Evolutionary conservation across 139 green algal species (phyloP), one percentile per base, ranked within the genome.

Genomic region (Chlamydomonas sp.): DNA sequence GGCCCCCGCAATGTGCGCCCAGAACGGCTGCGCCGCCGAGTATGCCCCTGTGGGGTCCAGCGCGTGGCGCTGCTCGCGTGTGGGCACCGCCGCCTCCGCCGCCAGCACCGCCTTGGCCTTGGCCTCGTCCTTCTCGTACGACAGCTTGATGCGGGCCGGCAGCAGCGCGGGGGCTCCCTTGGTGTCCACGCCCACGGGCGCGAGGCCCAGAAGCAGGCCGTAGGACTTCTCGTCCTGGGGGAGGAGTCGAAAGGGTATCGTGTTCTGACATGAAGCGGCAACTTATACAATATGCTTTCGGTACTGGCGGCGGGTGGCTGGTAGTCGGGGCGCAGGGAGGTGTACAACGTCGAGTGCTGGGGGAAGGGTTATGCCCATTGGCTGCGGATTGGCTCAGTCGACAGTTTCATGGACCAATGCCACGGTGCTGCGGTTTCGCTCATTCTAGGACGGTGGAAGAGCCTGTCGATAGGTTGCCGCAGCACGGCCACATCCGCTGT

Each of bases 91-190:
- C 12, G 59, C 71, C 78, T 94, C 91, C 5, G 74, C 79, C 4
- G 88, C 77, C 31, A 85, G 89, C 2, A 82, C 79, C 58, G 92
- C 63, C 63, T 86, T 81, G 31, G 83, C 63, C 18, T 62, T 73
- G 9, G 3, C 66, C 6, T 71, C 83, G 79, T 93, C 89, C 20
- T 86, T 90, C 59, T 91, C 83, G 74, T 75, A 92, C 5, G 71
- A 74, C 74, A 95, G 31, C 67, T 87, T 79, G 20, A 97, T 83
- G 16, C 93, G 90, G 74, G 87, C 93, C 3, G 87, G 84, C 9
- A 94, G 92, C 82, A 96, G 90, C 7, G 96, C 86, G 4, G 96
- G 96, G 60, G 96, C 94, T 62, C 95, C 95, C 79, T 91, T 89
- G 63, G 94, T 80, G 71, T 94, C 89, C 14, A 90, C 91, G 16